A percentile compares a stretch with the other conserved stretches of the same genome.
Evolutionary conservation across 331 rosid species (phyloP).

Genomic region (Arachis monticola): DNA sequence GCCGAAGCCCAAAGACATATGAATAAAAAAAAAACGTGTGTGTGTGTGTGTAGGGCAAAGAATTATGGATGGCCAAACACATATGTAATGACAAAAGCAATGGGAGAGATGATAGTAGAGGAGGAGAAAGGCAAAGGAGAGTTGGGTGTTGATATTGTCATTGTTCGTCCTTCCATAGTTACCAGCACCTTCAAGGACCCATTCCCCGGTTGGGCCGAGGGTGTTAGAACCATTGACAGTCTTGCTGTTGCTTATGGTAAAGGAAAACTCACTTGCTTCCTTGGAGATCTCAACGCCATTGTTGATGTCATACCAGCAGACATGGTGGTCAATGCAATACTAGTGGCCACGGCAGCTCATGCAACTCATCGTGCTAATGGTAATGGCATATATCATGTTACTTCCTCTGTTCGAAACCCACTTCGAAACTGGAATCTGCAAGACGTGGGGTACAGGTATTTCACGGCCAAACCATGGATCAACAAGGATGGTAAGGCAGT

Average conservation of each 20-base stretch:
- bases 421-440: constrained; percentile 42
- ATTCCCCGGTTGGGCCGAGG: constrained; percentile 90
- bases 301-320: constrained; percentile 88
- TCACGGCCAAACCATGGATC: constrained; percentile 77
- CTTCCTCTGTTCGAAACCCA: constrained; percentile 74
- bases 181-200: constrained; percentile 84
- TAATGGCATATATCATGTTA: constrained; percentile 65
- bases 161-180: constrained; percentile 72
- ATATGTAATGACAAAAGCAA: constrained; percentile 82
- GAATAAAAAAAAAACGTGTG: too few species aligned
- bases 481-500: constrained; percentile 75
- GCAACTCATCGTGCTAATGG: constrained; percentile 50
- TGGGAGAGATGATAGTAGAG: constrained; percentile 81
- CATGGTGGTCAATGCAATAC: constrained; percentile 85
- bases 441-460: constrained; percentile 57
- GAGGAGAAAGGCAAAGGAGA: constrained; percentile 57
- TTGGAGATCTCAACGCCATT: constrained; percentile 57
- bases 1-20: too few species aligned
- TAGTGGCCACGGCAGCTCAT: constrained; percentile 68
- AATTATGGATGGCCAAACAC: constrained; percentile 88
- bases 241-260: constrained; percentile 78
- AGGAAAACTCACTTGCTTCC: constrained; percentile 76
- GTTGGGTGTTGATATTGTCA: constrained; percentile 51
- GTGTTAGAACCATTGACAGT: constrained; percentile 89
- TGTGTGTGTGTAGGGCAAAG: constrained; percentile 52